Evolutionary conservation across 2,329 filamentous ascomycete genomes (phyloP), one percentile per base, ranked within the genome.

Genomic region (Akanthomyces lecanii): DNA sequence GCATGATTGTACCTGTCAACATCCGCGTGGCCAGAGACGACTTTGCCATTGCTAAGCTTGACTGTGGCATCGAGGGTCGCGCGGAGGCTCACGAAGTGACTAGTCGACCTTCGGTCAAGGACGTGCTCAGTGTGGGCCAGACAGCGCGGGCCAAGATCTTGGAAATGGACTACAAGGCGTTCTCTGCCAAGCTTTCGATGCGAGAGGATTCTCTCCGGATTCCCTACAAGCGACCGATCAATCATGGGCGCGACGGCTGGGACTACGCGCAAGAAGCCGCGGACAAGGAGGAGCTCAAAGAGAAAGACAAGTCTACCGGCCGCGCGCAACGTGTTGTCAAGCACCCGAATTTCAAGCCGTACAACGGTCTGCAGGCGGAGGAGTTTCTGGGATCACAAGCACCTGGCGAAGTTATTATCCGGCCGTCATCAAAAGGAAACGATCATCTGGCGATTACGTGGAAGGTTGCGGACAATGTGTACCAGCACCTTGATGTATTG

Each of bases 401-500:
- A 58, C 83, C 88, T 7, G 95, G 95, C 55, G 95, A 98, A 74
- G 89, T 96, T 62, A 92, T 99, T 65, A 97, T 99, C 71, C 89
- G 95, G 51, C 94, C 95, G 4, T 97, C 92, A 0, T 97, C 92
- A 33, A 97, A 96, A 75, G 95, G 95, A 51, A 90, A 92, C 64
- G 95, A 99, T 74, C 95, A 99, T 78, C 82, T 99, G 62, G 92
- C 94, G 8, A 87, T 99, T 53, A 99, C 95, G 0, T 99, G 95
- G 95, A 99, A 99, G 80, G 93, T 99, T 16, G 89, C 92, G 1
- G 92, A 98, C 73, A 89, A 90, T 64, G 88, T 98, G n/a, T 99
- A 93, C 75, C 93, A 99, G 77, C 95, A 99, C 75, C 91, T 99
- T 67, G 95, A 99, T 75, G 94, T 99, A 40, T 83, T 99, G 45